These are phyloP conservation scores for Lepraria neglecta DNA, from an alignment of 495 filamentous ascomycete species.

Conservation along the genomic window DNA sequence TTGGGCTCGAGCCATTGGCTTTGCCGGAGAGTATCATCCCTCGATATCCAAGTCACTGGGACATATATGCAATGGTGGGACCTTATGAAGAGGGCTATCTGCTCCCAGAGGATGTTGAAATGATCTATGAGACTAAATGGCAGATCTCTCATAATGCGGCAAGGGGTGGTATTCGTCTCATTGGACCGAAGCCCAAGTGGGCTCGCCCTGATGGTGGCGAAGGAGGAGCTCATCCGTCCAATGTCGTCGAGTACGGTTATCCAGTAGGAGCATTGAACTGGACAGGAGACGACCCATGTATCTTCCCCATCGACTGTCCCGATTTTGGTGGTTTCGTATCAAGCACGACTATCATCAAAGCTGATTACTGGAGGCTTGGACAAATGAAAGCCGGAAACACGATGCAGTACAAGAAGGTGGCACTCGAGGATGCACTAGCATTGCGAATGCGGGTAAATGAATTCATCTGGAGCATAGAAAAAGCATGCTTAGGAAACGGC, in stretches of 20 bases:
- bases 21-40: constrained; percentile 41
- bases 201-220: constrained; percentile 53
- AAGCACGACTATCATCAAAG: constrained; percentile 48
- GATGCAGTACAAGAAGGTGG: constrained; percentile 41
- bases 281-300: constrained; percentile 52
- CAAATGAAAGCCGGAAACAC: constrained; percentile 56
- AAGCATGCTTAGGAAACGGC: constrained; percentile 19
- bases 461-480: constrained; percentile 36
- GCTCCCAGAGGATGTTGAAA: constrained; percentile 44
- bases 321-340: constrained; percentile 56
- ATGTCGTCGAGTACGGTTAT: constrained; percentile 56
- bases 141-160: constrained; percentile 54
- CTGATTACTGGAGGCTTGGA: constrained; percentile 53
- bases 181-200: constrained; percentile 52
- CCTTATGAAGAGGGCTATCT: constrained; percentile 54
- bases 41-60: constrained; percentile 41
- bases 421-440: constrained; percentile 42
- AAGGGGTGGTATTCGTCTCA: constrained; percentile 50
- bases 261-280: constrained; percentile 49
- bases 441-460: constrained; percentile 32
- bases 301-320: constrained; percentile 53
- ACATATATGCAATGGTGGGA: constrained; percentile 49
- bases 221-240: constrained; percentile 54
- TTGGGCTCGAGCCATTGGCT: constrained; percentile 25
- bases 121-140: constrained; percentile 51